Evolutionary conservation across 73 alveolate genomes (phyloP).

Genomic region (Loxodes magnus): DNA sequence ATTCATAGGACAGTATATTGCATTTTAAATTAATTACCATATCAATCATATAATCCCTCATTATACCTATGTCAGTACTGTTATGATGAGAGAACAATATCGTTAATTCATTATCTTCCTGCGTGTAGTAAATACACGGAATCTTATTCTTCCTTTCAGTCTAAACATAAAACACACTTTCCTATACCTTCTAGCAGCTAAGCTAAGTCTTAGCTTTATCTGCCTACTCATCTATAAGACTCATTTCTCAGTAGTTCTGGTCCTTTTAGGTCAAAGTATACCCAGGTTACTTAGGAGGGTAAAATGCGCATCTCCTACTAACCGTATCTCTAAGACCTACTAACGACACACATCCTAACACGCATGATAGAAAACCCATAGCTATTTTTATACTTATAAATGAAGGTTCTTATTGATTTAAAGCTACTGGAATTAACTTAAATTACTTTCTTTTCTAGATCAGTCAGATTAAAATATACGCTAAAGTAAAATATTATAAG

Average conservation of each 20-base stretch:
- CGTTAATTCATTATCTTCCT: conserved; percentile 16
- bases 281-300: conserved; percentile 18
- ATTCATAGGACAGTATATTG: conserved; percentile 34
- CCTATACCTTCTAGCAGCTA: not conserved
- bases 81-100: conserved; percentile 50
- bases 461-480: too few relatives aligned
- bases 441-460: too few relatives aligned
- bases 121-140: conserved; percentile 12
- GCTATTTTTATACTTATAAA: too few relatives aligned
- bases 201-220: not conserved
- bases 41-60: conserved; percentile 27
- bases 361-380: conserved; percentile 11
- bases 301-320: conserved; percentile 15
- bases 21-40: conserved; percentile 19
- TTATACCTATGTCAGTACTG: conserved; percentile 41
- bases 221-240: conserved; percentile 3
- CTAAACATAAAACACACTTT: not conserved
- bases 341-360: conserved; percentile 6
- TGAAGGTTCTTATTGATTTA: too few relatives aligned
- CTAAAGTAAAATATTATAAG: too few relatives aligned
- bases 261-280: not conserved
- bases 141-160: not conserved
- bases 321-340: conserved; percentile 14
- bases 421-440: too few relatives aligned
- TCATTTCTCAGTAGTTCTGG: not conserved